Evolutionary conservation across 257 asterid species (phyloP).

Genomic region (Scutellaria galericulata): DNA sequence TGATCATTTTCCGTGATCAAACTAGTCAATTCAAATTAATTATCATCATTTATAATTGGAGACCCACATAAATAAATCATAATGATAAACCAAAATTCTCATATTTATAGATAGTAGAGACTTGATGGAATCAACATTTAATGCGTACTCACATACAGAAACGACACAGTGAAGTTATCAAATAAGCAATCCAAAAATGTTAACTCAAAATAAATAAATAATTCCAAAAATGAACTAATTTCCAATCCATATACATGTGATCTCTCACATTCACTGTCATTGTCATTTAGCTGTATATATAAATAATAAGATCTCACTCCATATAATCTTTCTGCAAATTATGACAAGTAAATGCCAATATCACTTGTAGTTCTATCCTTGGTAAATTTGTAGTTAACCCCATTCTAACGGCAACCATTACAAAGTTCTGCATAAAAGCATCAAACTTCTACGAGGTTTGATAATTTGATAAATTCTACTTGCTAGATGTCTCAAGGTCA

Average conservation of each 20-base stretch:
- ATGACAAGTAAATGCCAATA: neutral
- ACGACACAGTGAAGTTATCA: neutral
- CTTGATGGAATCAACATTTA: neutral
- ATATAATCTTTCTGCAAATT: neutral
- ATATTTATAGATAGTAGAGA: neutral
- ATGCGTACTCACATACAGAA: neutral
- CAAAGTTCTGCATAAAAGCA: too few species aligned
- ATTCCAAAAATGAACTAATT: neutral
- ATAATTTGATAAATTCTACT: too few species aligned
- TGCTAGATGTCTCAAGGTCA: too few species aligned
- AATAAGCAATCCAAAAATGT: too few species aligned
- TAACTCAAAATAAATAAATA: too few species aligned
- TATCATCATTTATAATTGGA: neutral
- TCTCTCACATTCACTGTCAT: neutral
- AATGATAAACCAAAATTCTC: neutral
- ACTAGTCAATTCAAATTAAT: neutral
- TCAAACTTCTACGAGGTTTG: too few species aligned
- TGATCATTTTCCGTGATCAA: too few species aligned
- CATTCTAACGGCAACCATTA: too few species aligned
- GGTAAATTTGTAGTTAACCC: neutral
- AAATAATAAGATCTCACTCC: neutral
- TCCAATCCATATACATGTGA: conserved; percentile 3
- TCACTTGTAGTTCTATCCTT: neutral
- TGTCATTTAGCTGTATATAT: neutral
- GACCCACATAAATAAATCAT: neutral